Conservation (phyloP, 352 stramenopile genomes). For the Saprolegnia parasitica region DNA sequence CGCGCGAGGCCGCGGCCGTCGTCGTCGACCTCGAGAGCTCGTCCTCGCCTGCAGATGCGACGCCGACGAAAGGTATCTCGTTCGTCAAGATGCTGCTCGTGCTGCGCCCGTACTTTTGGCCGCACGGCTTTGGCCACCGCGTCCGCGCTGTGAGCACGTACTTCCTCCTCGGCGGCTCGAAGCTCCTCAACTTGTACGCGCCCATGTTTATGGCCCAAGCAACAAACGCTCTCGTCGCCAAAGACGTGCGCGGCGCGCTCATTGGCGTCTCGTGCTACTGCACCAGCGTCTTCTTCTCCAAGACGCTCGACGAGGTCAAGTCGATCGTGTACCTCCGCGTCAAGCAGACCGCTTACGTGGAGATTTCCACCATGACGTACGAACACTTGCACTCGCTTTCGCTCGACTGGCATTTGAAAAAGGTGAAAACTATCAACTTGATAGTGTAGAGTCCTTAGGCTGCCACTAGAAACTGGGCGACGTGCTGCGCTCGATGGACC, state of each 20-base stretch:
- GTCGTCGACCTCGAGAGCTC: slow-evolving; percentile 34
- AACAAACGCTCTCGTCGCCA: slow-evolving; percentile 85
- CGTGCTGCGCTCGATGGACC: slow-evolving; percentile 92
- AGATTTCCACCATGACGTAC: slow-evolving; percentile 95
- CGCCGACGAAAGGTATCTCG: slow-evolving; percentile 51
- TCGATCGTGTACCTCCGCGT: slow-evolving; percentile 93
- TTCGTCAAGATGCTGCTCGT: slow-evolving; percentile 84
- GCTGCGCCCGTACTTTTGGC: slow-evolving; percentile 85
- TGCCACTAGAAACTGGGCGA: slow-evolving; percentile 88
- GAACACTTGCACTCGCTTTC: slow-evolving; percentile 94
- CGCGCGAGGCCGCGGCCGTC: slow-evolving; percentile 33
- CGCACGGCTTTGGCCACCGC: slow-evolving; percentile 62
- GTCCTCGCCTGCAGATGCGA: slow-evolving; percentile 26
- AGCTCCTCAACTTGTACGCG: slow-evolving; percentile 87
- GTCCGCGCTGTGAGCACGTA: slow-evolving; percentile 88
- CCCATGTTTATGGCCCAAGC: slow-evolving; percentile 92
- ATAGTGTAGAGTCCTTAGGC: too few species aligned
- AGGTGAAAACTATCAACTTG: slow-evolving; percentile 37
- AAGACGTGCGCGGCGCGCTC: slow-evolving; percentile 47
- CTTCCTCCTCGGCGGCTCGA: slow-evolving; percentile 88
- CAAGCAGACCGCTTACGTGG: slow-evolving; percentile 97
- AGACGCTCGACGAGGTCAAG: slow-evolving; percentile 94
- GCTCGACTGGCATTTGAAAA: slow-evolving; percentile 97
- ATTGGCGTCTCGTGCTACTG: slow-evolving; percentile 73
- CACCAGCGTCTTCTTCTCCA: slow-evolving; percentile 76